phyloP scores from a whole-genome alignment of 345 rosid genomes.

The Eucalyptus regnans region DNA sequence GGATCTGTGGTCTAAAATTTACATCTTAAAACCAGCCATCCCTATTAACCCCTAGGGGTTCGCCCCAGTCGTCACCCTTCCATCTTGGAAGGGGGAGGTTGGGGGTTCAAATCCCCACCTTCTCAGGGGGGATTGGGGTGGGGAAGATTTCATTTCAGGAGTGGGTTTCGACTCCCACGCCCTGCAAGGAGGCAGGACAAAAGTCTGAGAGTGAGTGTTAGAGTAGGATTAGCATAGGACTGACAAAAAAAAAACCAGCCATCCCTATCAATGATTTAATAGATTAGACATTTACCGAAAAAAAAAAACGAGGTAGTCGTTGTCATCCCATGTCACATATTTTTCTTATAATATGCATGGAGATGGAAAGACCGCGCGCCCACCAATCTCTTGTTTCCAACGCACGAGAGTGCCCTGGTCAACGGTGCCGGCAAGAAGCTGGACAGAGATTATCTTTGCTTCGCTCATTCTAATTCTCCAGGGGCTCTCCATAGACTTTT shows the following conservation, averaged over 20 bases:
- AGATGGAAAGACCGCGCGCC: not conserved
- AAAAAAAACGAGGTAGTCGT: not conserved
- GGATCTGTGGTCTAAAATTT: not conserved
- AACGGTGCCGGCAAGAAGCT: not conserved
- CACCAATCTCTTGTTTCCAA: not conserved
- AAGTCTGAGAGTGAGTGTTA: too few relatives aligned
- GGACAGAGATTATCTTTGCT: not conserved
- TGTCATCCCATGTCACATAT: not conserved
- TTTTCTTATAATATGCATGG: not conserved
- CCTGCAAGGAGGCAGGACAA: too few relatives aligned
- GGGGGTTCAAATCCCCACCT: too few relatives aligned
- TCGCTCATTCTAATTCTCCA: not conserved
- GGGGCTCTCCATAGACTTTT: not conserved
- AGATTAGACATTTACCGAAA: accelerated
- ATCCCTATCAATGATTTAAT: not conserved
- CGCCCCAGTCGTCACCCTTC: too few relatives aligned
- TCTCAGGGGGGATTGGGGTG: too few relatives aligned
- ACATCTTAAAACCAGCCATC: not conserved
- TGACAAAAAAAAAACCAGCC: accelerated
- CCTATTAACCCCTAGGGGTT: too few relatives aligned
- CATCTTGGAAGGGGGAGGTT: too few relatives aligned
- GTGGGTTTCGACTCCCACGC: too few relatives aligned
- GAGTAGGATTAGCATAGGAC: too few relatives aligned
- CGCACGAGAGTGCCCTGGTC: not conserved
- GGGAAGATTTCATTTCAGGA: too few relatives aligned